Conservation (phyloP, 75 land plant genomes). For the Selaginella tamariscina region DNA sequence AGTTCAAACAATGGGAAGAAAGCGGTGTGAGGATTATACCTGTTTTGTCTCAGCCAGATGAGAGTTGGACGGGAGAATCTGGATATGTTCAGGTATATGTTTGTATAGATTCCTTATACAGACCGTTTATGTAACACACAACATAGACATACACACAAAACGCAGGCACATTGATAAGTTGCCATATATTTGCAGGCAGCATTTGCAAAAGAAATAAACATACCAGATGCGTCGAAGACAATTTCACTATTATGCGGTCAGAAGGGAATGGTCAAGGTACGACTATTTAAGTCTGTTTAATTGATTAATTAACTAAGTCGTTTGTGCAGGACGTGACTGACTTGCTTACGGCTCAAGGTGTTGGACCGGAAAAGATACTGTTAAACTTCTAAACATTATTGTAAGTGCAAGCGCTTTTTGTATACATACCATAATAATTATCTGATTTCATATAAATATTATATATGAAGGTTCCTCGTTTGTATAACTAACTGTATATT, state of each 20-base stretch:
- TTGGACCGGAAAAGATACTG: slow-evolving; percentile 58
- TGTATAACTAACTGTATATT: no score
- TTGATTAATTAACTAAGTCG: not conserved
- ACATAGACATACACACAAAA: no score
- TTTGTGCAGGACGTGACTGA: slow-evolving; percentile 69
- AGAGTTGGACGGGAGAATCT: slow-evolving; percentile 62
- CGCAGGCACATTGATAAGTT: not conserved
- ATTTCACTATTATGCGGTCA: slow-evolving; percentile 88
- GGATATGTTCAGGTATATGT: slow-evolving; percentile 87
- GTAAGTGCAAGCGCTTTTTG: not conserved
- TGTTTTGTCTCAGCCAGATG: slow-evolving; percentile 85
- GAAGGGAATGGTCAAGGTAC: slow-evolving; percentile 83
- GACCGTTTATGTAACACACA: not conserved
- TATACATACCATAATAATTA: no score
- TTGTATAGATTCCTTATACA: not conserved
- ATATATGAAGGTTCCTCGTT: no score
- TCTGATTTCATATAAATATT: no score
- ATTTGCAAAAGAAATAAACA: slow-evolving; percentile 49
- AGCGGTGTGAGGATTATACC: slow-evolving; percentile 76
- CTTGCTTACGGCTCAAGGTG: slow-evolving; percentile 54
- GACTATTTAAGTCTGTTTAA: not conserved
- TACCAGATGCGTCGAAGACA: slow-evolving; percentile 38
- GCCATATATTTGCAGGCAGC: slow-evolving; percentile 48
- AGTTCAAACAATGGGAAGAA: slow-evolving; percentile 86
- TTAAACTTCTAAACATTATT: slow-evolving; percentile 44